Conservation (phyloP, 164 flowering plant species). For the Nelumbo lutea region DNA sequence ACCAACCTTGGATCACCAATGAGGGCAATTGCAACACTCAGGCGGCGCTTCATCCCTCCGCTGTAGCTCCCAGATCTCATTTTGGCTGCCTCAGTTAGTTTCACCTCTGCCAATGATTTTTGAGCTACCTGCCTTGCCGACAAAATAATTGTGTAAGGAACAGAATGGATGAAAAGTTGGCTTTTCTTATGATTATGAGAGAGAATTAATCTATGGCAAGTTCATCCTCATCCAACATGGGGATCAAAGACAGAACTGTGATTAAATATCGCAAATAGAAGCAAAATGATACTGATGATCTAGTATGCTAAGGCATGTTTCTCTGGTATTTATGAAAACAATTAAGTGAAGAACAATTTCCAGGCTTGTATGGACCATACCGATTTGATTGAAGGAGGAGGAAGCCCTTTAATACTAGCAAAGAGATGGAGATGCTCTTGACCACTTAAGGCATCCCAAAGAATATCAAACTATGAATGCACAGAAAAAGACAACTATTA, state of each 20-base stretch:
- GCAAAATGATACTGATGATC: no score
- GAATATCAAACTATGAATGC: slow-evolving; percentile 69
- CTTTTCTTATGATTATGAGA: not conserved
- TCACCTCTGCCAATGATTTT: slow-evolving; percentile 75
- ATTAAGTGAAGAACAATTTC: not conserved
- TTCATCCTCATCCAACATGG: not conserved
- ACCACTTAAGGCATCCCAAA: slow-evolving; percentile 87
- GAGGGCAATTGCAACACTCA: slow-evolving; percentile 72
- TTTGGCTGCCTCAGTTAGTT: slow-evolving; percentile 57
- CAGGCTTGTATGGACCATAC: slow-evolving; percentile 32
- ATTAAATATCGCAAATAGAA: not conserved
- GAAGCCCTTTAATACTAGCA: slow-evolving; percentile 89
- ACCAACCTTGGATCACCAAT: slow-evolving; percentile 70
- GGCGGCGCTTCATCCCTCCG: slow-evolving; percentile 98
- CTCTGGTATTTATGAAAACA: not conserved
- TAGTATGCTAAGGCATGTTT: not conserved
- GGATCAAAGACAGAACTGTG: not conserved
- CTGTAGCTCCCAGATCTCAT: slow-evolving; percentile 90
- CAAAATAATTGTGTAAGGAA: slow-evolving; percentile 1
- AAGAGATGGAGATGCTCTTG: slow-evolving; percentile 87
- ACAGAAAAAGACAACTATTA: slow-evolving; percentile 8
- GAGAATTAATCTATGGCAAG: not conserved
- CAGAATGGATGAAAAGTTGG: slow-evolving; percentile 1
- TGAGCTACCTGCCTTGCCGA: slow-evolving; percentile 42
- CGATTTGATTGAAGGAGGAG: slow-evolving; percentile 51